Conservation (phyloP, 2,329 filamentous ascomycete genomes). For the Rutstroemia sp. region DNA sequence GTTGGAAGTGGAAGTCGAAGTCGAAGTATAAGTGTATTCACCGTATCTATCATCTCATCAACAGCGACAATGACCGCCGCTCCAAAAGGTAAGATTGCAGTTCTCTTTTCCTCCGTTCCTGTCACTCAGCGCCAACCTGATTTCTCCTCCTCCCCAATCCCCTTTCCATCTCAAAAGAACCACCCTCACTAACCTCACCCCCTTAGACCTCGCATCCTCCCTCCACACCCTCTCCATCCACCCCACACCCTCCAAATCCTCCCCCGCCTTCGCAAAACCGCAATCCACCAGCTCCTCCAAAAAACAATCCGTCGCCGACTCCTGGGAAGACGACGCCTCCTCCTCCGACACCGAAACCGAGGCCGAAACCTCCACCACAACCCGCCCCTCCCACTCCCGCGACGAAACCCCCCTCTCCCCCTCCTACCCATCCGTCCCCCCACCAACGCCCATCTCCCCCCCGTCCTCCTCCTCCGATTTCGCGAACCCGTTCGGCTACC, state of each 20-base stretch:
- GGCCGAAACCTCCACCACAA: conserved; percentile 10
- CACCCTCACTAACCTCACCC: neutral
- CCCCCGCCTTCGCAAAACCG: conserved; percentile 29
- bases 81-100: neutral
- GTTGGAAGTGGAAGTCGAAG: too few species aligned
- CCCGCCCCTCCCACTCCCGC: conserved; percentile 10
- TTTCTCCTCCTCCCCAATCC: neutral
- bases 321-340: conserved; percentile 66
- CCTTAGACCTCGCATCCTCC: conserved; percentile 22
- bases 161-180: neutral
- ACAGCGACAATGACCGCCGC: conserved; percentile 3
- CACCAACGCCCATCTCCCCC: conserved; percentile 57
- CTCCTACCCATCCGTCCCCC: conserved; percentile 45
- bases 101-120: neutral
- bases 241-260: conserved; percentile 15
- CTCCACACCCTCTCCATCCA: conserved; percentile 14
- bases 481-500: conserved; percentile 20
- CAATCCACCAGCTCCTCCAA: conserved; percentile 13
- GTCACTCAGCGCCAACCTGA: neutral
- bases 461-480: conserved; percentile 5
- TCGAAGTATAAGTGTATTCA: too few species aligned
- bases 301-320: conserved; percentile 51
- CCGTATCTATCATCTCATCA: neutral
- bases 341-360: conserved; percentile 24
- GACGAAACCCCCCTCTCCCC: neutral